Base-by-base conservation (phyloP, 2,329 filamentous ascomycete genomes). In the Tympanopsis confertula region DNA sequence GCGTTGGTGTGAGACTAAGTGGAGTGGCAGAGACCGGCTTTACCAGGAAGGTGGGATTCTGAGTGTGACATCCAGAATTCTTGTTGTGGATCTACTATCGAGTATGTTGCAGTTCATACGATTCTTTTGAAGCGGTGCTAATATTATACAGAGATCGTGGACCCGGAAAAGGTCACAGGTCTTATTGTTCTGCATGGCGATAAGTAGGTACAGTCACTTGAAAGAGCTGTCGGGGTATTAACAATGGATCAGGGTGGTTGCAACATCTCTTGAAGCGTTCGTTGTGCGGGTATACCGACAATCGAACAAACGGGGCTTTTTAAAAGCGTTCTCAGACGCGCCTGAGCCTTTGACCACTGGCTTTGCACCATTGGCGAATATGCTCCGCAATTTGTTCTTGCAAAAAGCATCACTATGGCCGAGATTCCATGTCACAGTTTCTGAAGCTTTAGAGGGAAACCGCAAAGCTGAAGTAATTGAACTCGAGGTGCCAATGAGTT, bases 381-480 rank as follows among this genome's bases (percentile, higher is more conserved):
- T 93, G 78, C 81, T 98, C 78, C 75, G 86, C 42, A 96, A 91
- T 51, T 62, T 98, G 17, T 96, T 96, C 51, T 64, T 98, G 29
- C 76, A 82, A 38, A 94, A 91, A 53, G 82, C 82, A 0, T 88
- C 88, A 0, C 61, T 98, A 13, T 98, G 89, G 78, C 91, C 91
- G 3, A 74, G 91, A 15, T 98, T 95, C 51, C 91, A 98, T 53
- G 75, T 94, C 41, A 79, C 84, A 1, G 87, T 98, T 4, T 87
- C 88, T 0, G 78, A 86, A 48, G 86, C 87, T 3, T 67, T 98
- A 3, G 91, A 98, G 57, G 88, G 88, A 7, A 85, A 84, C 55
- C 82, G 83, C 51, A 94, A 89, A 18, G 89, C 91, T 4, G 91
- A 98, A 59, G 91, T 98, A 35, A 94, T 98, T 45, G 91, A 98